Evolutionary conservation across 2,329 filamentous ascomycete genomes (phyloP), one percentile per base, ranked within the genome.

Genomic region (Dryadomyces quercivorus): DNA sequence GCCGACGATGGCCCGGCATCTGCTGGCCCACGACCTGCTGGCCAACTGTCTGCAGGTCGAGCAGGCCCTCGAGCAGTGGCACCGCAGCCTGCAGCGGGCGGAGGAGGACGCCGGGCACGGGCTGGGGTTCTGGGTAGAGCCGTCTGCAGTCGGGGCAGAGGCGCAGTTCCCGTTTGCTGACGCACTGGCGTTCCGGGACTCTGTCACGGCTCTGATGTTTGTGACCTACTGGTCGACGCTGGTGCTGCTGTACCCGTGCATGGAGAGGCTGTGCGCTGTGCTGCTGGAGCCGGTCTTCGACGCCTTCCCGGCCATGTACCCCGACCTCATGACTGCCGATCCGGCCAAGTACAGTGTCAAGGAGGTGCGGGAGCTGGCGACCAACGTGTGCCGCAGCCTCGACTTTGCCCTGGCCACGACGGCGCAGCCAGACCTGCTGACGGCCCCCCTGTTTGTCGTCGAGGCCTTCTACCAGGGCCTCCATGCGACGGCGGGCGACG

Each of bases 151-250:
- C n/a, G 20, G 21, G 38, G 55, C 63, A 15, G 59, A 63, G 22
- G 63, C 62, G 40, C 55, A 68, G 49, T 63, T 73, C 20, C 74
- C 75, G 0, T 78, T 79, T 58, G 62, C 67, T 13, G 70, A 72
- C 45, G 63, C 66, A 2, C 73, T 74, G 57, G 66, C 64, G 12
- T 80, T 80, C 61, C 67, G 65, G 31, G 70, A 75, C 59, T 62
- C 68, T 18, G 59, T 67, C 13, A 69, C 72, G 0, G 73, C 76
- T 0, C 59, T 78, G 36, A 69, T 69, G 48, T 72, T 80, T 58
- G 63, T 78, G 13, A 75, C 76, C 61, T 80, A 78, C 63, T 81
- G 77, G 77, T 70, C 75, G 57, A 63, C 71, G 1, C 71, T 76
- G 48, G 66, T 80, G 31, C 59, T 73, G 13, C 70, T 81, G 49